A percentile compares a stretch with the other conserved stretches of the same genome.
phyloP scores from a whole-genome alignment of 1,139 yeast genomes.

The Arxiozyma telluris region DNA sequence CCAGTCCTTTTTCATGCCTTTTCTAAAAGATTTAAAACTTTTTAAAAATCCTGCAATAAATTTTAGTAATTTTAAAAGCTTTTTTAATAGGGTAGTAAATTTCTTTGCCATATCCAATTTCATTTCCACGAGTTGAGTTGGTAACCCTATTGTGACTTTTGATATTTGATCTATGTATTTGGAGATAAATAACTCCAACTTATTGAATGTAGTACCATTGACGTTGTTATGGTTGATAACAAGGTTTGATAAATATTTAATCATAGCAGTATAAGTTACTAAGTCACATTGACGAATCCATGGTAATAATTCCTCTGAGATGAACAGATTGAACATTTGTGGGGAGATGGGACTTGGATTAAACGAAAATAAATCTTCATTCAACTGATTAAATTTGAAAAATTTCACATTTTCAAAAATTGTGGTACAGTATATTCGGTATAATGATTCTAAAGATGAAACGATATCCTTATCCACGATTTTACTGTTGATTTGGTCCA shows the following conservation, averaged over 20 bases:
- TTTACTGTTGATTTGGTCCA: constrained; percentile 18
- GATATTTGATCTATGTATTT: constrained; percentile 38
- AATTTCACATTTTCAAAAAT: constrained; percentile 39
- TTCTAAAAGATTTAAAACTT: constrained; percentile 40
- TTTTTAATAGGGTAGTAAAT: constrained; percentile 49
- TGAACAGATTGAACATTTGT: constrained; percentile 55
- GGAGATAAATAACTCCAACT: constrained; percentile 39
- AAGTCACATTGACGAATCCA: constrained; percentile 67
- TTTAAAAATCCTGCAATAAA: constrained; percentile 49
- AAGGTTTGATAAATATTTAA: constrained; percentile 57
- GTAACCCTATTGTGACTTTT: constrained; percentile 38
- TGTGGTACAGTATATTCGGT: constrained; percentile 17
- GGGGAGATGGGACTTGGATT: constrained; percentile 48
- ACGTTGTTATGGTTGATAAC: constrained; percentile 38
- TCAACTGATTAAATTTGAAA: constrained; percentile 56
- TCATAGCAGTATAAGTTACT: constrained; percentile 50
- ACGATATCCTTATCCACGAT: constrained; percentile 13
- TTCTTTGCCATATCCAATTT: constrained; percentile 49
- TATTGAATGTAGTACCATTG: constrained; percentile 39
- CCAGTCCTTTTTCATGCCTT: constrained; percentile 59
- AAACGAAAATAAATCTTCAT: constrained; percentile 46
- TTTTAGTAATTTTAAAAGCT: constrained; percentile 52
- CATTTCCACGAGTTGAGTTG: constrained; percentile 41
- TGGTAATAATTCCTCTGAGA: constrained; percentile 39
- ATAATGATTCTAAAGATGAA: constrained; percentile 18